Percentiles rank a stretch among this genome's conserved stretches.
Evolutionary conservation across 2,329 filamentous ascomycete genomes (phyloP).

Genomic region (Colletotrichum costaricense): DNA sequence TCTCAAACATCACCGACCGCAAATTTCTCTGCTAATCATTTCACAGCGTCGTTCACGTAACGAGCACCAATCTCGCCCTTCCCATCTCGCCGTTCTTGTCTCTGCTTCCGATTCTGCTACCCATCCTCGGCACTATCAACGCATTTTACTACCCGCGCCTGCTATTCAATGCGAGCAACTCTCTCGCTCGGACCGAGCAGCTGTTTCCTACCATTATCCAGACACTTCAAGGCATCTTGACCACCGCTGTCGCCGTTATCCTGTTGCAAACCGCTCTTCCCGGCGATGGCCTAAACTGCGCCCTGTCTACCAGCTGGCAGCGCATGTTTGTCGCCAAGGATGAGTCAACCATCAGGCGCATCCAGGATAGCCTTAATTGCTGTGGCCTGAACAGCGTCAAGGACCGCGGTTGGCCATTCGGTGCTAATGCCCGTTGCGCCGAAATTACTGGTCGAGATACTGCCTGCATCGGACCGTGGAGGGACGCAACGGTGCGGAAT

Average conservation of each 20-base stretch:
- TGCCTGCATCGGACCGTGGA: conserved; percentile 68
- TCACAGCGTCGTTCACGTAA: conserved; percentile 52
- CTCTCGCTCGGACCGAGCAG: conserved; percentile 26
- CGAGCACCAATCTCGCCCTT: conserved; percentile 52
- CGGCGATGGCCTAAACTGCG: conserved; percentile 57
- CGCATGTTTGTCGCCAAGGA: conserved; percentile 64
- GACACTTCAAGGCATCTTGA: conserved; percentile 53
- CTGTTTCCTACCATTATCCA: conserved; percentile 47
- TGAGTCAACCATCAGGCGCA: conserved; percentile 59
- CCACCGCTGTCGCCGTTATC: conserved; percentile 58
- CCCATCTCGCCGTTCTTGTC: conserved; percentile 50
- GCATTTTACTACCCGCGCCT: conserved; percentile 49
- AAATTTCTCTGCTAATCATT: not conserved
- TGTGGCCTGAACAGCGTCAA: conserved; percentile 70
- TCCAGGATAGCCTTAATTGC: conserved; percentile 75
- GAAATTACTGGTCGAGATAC: conserved; percentile 56
- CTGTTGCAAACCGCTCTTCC: conserved; percentile 50
- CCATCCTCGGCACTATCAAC: conserved; percentile 51
- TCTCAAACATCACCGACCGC: not conserved
- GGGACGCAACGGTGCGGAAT: conserved; percentile 61
- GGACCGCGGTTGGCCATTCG: conserved; percentile 74
- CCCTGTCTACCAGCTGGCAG: conserved; percentile 68
- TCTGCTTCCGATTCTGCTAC: conserved; percentile 52
- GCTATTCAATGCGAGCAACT: conserved; percentile 38
- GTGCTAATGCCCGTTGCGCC: conserved; percentile 51